These are phyloP conservation scores for Kwoniella botswanensis DNA, from an alignment of 768 basidiomycete species.

Conservation along the genomic window DNA sequence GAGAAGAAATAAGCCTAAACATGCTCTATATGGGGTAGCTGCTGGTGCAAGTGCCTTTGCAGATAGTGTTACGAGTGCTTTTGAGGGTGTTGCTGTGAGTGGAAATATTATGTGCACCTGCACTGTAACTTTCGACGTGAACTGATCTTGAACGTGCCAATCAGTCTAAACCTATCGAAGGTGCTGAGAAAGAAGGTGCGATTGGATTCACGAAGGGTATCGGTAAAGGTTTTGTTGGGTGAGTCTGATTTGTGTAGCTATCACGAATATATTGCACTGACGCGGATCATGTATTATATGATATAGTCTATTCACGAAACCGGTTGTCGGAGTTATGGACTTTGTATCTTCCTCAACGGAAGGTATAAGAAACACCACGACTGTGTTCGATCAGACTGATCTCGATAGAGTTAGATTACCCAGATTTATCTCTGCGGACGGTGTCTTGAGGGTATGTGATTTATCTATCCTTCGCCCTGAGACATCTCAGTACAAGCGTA, in stretches of 20 bases:
- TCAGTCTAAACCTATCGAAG: constrained; percentile 97
- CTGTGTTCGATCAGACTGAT: constrained; percentile 90
- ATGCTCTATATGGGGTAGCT: constrained; percentile 97
- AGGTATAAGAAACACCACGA: constrained; percentile 97
- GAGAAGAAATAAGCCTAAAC: constrained; percentile 89
- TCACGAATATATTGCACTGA: too few relatives aligned
- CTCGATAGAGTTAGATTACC: constrained; percentile 88
- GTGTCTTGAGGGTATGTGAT: constrained; percentile 75
- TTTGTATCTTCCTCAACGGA: constrained; percentile 92
- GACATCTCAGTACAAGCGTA: not conserved
- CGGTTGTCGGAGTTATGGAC: constrained; percentile 94
- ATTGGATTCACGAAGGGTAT: constrained; percentile 97
- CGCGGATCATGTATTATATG: constrained; percentile 50
- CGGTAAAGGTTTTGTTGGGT: constrained; percentile 86
- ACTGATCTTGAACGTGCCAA: too few relatives aligned
- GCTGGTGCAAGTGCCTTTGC: constrained; percentile 94
- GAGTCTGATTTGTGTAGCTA: constrained; percentile 27
- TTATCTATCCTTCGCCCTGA: not conserved
- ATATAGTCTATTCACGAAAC: constrained; percentile 86
- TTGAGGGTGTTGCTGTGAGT: constrained; percentile 89
- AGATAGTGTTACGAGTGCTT: constrained; percentile 89
- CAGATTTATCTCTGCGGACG: constrained; percentile 82
- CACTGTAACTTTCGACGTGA: not conserved
- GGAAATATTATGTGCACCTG: constrained; percentile 17
- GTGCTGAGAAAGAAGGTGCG: constrained; percentile 91